phyloP scores from a whole-genome alignment of 2,329 filamentous ascomycete genomes.

The Botrytis porri region DNA sequence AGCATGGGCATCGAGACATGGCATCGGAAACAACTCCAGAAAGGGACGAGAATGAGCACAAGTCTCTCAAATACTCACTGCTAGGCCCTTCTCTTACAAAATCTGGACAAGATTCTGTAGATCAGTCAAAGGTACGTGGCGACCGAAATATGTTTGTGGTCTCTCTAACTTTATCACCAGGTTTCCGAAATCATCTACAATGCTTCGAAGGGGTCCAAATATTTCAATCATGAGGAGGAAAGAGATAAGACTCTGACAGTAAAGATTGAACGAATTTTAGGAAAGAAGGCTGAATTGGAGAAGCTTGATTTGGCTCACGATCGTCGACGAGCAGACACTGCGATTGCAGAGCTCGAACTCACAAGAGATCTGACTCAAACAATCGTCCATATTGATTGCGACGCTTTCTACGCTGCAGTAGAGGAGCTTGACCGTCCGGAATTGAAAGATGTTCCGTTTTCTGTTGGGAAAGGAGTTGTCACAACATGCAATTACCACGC shows the following conservation, averaged over 20 bases:
- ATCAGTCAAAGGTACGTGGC: conserved; percentile 70
- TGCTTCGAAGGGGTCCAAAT: conserved; percentile 93
- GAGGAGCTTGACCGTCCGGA: conserved; percentile 83
- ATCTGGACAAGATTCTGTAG: conserved; percentile 88
- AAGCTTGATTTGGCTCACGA: conserved; percentile 71
- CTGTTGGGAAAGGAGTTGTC: conserved; percentile 70
- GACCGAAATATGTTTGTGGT: conserved; percentile 9
- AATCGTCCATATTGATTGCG: conserved; percentile 91
- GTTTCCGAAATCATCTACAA: conserved; percentile 97
- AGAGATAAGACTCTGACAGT: conserved; percentile 78
- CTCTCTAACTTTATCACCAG: conserved; percentile 40
- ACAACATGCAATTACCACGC: conserved; percentile 83
- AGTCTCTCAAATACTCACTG: conserved; percentile 82
- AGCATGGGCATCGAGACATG: conserved; percentile 14
- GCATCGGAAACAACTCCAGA: conserved; percentile 5
- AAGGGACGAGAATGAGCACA: conserved; percentile 40
- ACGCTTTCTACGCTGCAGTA: conserved; percentile 95
- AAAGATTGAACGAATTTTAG: conserved; percentile 78
- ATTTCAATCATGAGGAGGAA: conserved; percentile 85
- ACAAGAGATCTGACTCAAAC: conserved; percentile 77
- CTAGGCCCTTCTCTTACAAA: conserved; percentile 91
- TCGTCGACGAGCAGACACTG: conserved; percentile 72
- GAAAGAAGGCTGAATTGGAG: conserved; percentile 72
- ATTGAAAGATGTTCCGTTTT: conserved; percentile 82
- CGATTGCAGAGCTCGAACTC: conserved; percentile 75